Percentiles rank a stretch among this genome's conserved stretches.
Evolutionary conservation across 768 basidiomycete genomes (phyloP).

Genomic region (Pleurotus salmoneostramineus): DNA sequence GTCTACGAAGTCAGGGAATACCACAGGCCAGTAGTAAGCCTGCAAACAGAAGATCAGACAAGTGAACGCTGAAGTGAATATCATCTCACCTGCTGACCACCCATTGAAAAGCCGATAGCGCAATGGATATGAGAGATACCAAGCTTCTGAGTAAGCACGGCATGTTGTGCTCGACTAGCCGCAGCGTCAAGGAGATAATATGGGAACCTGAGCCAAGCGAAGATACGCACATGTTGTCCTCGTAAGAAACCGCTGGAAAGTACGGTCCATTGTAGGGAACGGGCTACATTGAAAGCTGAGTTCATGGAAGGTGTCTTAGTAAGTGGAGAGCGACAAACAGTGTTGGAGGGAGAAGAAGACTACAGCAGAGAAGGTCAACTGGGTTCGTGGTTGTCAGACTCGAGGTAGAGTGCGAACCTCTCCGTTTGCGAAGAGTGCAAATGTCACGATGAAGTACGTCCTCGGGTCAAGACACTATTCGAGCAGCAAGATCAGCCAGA

Average conservation of each 20-base stretch:
- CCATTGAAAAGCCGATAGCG: constrained; percentile 59
- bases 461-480: constrained; percentile 41
- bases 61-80: not conserved
- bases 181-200: not conserved
- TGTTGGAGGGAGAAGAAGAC: constrained; percentile 63
- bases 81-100: constrained; percentile 40
- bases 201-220: not conserved
- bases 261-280: constrained; percentile 55
- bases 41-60: constrained; percentile 13
- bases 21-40: constrained; percentile 55
- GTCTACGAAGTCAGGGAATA: constrained; percentile 53
- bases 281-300: constrained; percentile 28
- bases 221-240: constrained; percentile 48
- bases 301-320: not conserved
- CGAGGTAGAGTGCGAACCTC: constrained; percentile 30
- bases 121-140: constrained; percentile 39
- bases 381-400: not conserved
- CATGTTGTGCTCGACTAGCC: constrained; percentile 48
- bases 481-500: not conserved
- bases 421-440: constrained; percentile 55
- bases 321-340: constrained; percentile 27
- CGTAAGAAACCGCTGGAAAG: constrained; percentile 52
- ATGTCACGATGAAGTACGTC: constrained; percentile 52
- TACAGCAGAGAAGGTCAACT: constrained; percentile 16
- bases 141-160: constrained; percentile 48